Evolutionary conservation across 208 protist genomes (phyloP).

Genomic region (Crithidia sp.): DNA sequence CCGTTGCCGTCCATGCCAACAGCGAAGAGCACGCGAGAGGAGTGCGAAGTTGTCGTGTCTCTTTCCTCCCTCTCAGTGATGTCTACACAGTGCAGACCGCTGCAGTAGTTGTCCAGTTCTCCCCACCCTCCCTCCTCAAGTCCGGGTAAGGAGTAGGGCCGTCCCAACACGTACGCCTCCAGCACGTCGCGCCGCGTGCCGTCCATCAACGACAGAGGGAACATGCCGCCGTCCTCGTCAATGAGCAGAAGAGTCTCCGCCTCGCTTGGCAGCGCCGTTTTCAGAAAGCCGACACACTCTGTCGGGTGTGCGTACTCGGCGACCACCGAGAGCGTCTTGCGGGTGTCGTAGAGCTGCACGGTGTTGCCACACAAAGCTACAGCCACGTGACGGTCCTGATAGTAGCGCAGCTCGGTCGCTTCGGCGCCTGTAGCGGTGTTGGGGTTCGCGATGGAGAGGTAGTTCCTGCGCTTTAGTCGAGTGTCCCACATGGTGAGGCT

Average conservation of each 20-base stretch:
- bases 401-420: slow-evolving; percentile 57
- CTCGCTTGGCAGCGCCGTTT: slow-evolving; percentile 11
- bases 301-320: slow-evolving; percentile 38
- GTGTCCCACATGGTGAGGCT: slow-evolving; percentile 61
- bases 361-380: slow-evolving; percentile 52
- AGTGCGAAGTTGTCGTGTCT: too few relatives aligned
- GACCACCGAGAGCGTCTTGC: slow-evolving; percentile 25
- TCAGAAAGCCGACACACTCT: slow-evolving; percentile 51
- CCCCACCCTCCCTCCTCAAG: slow-evolving; percentile 37
- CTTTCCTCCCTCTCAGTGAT: neutral
- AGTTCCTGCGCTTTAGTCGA: slow-evolving; percentile 53
- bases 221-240: slow-evolving; percentile 73
- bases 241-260: slow-evolving; percentile 39
- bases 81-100: slow-evolving; percentile 28
- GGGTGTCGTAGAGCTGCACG: slow-evolving; percentile 58
- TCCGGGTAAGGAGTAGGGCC: slow-evolving; percentile 12
- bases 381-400: slow-evolving; percentile 43
- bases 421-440: slow-evolving; percentile 9
- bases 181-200: slow-evolving; percentile 27
- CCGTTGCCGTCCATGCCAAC: slow-evolving; percentile 75
- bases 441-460: slow-evolving; percentile 34
- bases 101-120: slow-evolving; percentile 53
- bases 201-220: slow-evolving; percentile 39
- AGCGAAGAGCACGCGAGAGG: slow-evolving; percentile 34
- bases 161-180: slow-evolving; percentile 48